Percentiles rank a stretch among this genome's conserved stretches.
These are phyloP conservation scores for Achaetomiella virescens DNA, from an alignment of 495 filamentous ascomycete species.

Conservation along the genomic window DNA sequence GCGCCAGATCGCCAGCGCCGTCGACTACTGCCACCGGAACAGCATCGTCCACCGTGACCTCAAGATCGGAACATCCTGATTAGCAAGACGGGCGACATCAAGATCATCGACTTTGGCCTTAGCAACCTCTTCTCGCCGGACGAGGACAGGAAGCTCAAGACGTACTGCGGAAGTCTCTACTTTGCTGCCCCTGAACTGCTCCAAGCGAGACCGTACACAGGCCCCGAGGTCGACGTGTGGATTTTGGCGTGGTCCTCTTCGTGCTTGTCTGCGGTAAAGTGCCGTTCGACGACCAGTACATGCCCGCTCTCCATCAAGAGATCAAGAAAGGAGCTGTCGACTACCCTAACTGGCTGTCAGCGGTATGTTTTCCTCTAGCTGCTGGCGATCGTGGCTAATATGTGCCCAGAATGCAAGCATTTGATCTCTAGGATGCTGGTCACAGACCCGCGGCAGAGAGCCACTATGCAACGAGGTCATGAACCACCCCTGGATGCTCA, in stretches of 20 bases:
- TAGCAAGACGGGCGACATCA: slow-evolving; percentile 98
- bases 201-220: slow-evolving; percentile 89
- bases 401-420: slow-evolving; percentile 72
- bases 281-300: slow-evolving; percentile 98
- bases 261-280: slow-evolving; percentile 97
- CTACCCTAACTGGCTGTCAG: slow-evolving; percentile 88
- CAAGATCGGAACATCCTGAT: slow-evolving; percentile 99
- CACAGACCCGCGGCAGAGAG: slow-evolving; percentile 83
- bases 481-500: slow-evolving; percentile 95
- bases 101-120: slow-evolving; percentile 98
- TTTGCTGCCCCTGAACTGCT: slow-evolving; percentile 95
- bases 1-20: slow-evolving; percentile 93
- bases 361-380: slow-evolving; percentile 50
- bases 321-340: slow-evolving; percentile 97
- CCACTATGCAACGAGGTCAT: slow-evolving; percentile 87
- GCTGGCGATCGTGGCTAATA: slow-evolving; percentile 24
- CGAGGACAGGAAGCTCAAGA: slow-evolving; percentile 69
- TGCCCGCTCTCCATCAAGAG: slow-evolving; percentile 97
- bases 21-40: slow-evolving; percentile 98
- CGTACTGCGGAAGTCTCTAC: slow-evolving; percentile 96
- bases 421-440: slow-evolving; percentile 95
- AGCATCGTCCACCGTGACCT: slow-evolving; percentile 97
- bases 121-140: slow-evolving; percentile 93
- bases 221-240: slow-evolving; percentile 97
- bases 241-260: slow-evolving; percentile 98